Evolutionary conservation across 148 eudicot genomes (phyloP).

Genomic region (Fagopyrum homotropicum): DNA sequence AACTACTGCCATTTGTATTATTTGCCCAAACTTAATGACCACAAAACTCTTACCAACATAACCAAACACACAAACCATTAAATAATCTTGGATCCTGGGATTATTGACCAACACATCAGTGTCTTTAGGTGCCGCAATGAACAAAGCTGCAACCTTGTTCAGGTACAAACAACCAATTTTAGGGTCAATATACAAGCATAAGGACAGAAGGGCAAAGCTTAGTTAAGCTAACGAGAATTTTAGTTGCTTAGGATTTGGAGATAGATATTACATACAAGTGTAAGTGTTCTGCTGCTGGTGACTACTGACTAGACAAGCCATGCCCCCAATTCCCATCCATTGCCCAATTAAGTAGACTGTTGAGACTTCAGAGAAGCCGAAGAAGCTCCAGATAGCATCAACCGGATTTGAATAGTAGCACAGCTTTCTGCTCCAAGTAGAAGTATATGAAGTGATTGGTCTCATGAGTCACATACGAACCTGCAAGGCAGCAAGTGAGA

Average conservation of each 20-base stretch:
- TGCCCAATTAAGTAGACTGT: neutral
- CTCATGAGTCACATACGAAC: slow-evolving; percentile 95
- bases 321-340: neutral
- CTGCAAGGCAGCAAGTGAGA: slow-evolving; percentile 21
- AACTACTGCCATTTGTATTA: neutral
- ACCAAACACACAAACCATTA: no score
- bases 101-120: neutral
- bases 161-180: neutral
- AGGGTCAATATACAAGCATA: slow-evolving; percentile 12
- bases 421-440: slow-evolving; percentile 83
- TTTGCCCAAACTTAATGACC: neutral
- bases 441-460: slow-evolving; percentile 91
- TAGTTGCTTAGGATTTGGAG: neutral
- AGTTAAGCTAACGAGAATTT: neutral
- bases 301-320: neutral
- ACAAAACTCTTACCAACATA: neutral
- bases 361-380: neutral
- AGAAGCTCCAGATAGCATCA: slow-evolving; percentile 19
- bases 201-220: neutral
- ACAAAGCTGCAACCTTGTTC: neutral
- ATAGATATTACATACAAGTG: slow-evolving; percentile 6
- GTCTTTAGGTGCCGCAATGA: neutral
- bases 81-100: neutral
- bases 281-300: neutral
- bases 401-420: slow-evolving; percentile 83